These are phyloP conservation scores for Backusella tuberculispora DNA, from an alignment of 192 early-diverging fungal genomes.

Conservation along the genomic window DNA sequence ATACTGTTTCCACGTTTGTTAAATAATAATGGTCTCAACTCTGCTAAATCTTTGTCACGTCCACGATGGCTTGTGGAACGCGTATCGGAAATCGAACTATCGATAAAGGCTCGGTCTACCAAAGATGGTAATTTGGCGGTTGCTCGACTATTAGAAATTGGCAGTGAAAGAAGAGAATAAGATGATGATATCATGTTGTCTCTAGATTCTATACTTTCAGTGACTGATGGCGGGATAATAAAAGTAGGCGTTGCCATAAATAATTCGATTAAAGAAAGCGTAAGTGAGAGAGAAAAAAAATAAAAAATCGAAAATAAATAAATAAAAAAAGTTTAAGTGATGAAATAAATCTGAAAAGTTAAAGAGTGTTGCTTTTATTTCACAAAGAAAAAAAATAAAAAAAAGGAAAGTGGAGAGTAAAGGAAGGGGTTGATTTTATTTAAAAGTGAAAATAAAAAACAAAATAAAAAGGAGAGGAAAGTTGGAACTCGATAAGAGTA, in stretches of 20 bases:
- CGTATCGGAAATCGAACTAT: slow-evolving; percentile 21
- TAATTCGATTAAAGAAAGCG: background rate
- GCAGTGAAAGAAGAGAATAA: slow-evolving; percentile 14
- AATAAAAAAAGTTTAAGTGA: background rate
- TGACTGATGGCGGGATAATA: background rate
- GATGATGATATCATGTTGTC: slow-evolving; percentile 1
- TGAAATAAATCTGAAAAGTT: background rate
- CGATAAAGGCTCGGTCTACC: slow-evolving; percentile 1
- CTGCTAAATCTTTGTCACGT: slow-evolving; percentile 9
- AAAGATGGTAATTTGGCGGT: background rate
- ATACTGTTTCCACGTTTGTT: background rate
- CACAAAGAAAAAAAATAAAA: background rate
- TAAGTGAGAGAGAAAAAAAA: background rate
- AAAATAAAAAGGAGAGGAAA: background rate
- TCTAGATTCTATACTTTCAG: slow-evolving; percentile 1
- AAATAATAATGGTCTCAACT: slow-evolving; percentile 23
- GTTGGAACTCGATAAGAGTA: slow-evolving; percentile 3
- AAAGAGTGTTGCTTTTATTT: slow-evolving; percentile 12
- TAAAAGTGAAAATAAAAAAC: background rate
- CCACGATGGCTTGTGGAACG: slow-evolving; percentile 16
- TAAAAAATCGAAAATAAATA: background rate
- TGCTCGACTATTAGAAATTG: background rate
- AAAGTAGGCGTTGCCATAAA: slow-evolving; percentile 8
- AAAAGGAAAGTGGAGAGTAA: slow-evolving; percentile 12
- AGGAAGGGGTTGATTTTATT: background rate